A percentile compares a stretch with the other conserved stretches of the same genome.
Conservation (phyloP, 2,329 filamentous ascomycete species). For the Mycosphaerella sp. region DNA sequence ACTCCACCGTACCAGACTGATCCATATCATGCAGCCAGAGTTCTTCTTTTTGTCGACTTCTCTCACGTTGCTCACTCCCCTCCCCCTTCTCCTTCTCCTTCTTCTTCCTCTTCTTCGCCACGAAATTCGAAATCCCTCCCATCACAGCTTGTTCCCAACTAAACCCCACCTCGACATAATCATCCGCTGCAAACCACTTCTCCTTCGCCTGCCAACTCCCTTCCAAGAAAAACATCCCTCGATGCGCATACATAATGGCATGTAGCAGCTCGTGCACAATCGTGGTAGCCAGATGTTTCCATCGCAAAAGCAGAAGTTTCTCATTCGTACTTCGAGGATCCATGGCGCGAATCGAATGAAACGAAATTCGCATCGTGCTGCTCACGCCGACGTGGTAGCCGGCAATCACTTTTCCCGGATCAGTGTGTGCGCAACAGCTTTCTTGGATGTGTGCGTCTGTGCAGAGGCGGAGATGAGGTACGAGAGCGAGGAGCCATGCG, state of each 20-base stretch:
- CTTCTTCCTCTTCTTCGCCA: neutral
- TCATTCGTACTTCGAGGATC: neutral
- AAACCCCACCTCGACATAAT: slow-evolving; percentile 2
- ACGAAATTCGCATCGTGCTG: neutral
- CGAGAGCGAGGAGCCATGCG: neutral
- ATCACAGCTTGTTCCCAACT: slow-evolving; percentile 2
- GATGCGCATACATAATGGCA: neutral
- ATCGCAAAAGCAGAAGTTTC: neutral
- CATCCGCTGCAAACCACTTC: neutral
- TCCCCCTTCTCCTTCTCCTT: too few species aligned
- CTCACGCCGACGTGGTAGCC: neutral
- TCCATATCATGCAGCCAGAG: neutral
- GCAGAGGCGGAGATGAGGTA: neutral
- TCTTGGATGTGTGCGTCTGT: neutral
- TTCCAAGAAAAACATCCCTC: neutral
- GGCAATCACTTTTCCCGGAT: neutral
- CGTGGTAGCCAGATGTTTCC: neutral
- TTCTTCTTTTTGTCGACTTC: neutral
- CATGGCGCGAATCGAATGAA: neutral
- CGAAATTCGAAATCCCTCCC: neutral
- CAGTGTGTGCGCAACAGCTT: neutral
- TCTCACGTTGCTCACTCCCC: too few species aligned
- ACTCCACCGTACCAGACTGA: neutral
- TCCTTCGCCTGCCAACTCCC: neutral
- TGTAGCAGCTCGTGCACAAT: slow-evolving; percentile 5